Evolutionary conservation across 176 grass and related monocot genomes (phyloP), one percentile per base, ranked within the genome.

Genomic region (Neostapfia colusana): DNA sequence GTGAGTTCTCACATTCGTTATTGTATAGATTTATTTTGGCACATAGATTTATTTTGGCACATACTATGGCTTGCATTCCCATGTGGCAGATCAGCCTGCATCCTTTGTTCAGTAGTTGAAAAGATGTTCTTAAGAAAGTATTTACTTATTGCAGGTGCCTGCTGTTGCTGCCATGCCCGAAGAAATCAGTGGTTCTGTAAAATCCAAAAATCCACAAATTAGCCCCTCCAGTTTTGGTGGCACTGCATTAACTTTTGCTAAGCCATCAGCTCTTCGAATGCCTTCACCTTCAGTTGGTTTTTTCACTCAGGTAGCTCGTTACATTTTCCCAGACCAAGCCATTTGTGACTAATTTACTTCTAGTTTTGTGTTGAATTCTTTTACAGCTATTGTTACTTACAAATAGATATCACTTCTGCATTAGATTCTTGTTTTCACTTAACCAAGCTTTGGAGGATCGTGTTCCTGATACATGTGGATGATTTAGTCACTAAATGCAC

Each of bases 261-360:
- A 90, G 66, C 95, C 87, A 71, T 98, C 95, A 78, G 87, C 59
- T 48, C 91, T 98, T 63, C 79, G 84, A 51, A 86, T 84, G 84
- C 95, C 95, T 82, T 94, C 95, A 69, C 87, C 91, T 39, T 94
- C 91, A 34, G 39, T 86, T 41, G 85, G 91, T 23, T 92, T 86
- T 92, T 98, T 98, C 58, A 17, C 76, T 57, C 84, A 90, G 91
- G 95, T 97, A 90, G 5, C 43, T 36, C 79, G 28, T 75, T 65
- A 76, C 10, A 4, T 36, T 79, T 27, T 82, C 66, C 43, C 54
- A 57, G n/a, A 12, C 37, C 14, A 58, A 69, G 48, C 31, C 43
- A 15, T 24, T 20, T 69, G 20, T 46, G 50, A 10, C 20, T 10
- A 17, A 46, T 72, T 27, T 54, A 58, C 25, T 20, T 69, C 20